Evolutionary conservation across 2,329 filamentous ascomycete species (phyloP).

Genomic region (Balansia obtecta): DNA sequence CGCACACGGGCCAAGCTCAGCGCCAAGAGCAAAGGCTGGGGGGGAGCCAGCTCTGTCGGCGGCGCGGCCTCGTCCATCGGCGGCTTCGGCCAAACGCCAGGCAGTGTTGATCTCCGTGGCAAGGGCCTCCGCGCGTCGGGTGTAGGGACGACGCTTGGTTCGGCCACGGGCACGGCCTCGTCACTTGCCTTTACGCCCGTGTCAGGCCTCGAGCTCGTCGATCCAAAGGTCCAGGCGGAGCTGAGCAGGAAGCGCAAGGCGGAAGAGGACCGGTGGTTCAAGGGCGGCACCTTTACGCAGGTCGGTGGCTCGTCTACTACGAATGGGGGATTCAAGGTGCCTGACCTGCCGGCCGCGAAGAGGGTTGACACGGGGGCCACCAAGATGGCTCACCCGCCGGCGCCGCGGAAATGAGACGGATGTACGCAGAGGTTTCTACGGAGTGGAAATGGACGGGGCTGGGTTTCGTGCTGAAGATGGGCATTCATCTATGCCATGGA

Average conservation of each 20-base stretch:
- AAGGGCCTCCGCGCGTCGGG: conserved; percentile 72
- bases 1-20: conserved; percentile 86
- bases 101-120: conserved; percentile 58
- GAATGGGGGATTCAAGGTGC: conserved; percentile 66
- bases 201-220: conserved; percentile 87
- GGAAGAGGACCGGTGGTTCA: conserved; percentile 94
- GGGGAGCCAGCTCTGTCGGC: conserved; percentile 51
- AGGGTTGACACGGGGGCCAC: conserved; percentile 36
- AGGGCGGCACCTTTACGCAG: conserved; percentile 92
- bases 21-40: conserved; percentile 95
- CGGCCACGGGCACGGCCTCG: conserved; percentile 60
- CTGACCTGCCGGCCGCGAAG: conserved; percentile 61
- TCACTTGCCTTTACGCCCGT: conserved; percentile 89
- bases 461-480: too few species aligned
- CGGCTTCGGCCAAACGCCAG: conserved; percentile 53
- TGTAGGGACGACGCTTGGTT: conserved; percentile 58
- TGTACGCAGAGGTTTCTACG: not conserved
- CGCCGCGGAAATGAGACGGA: conserved; percentile 9
- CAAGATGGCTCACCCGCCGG: conserved; percentile 25
- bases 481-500: too few species aligned
- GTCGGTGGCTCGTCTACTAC: conserved; percentile 42
- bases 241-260: conserved; percentile 83
- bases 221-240: conserved; percentile 82
- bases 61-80: conserved; percentile 72
- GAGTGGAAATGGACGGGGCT: too few species aligned